Percentiles rank a stretch among this genome's conserved stretches.
These are phyloP conservation scores for Peltaster fructicola DNA, from an alignment of 2,329 filamentous ascomycete species.

Conservation along the genomic window DNA sequence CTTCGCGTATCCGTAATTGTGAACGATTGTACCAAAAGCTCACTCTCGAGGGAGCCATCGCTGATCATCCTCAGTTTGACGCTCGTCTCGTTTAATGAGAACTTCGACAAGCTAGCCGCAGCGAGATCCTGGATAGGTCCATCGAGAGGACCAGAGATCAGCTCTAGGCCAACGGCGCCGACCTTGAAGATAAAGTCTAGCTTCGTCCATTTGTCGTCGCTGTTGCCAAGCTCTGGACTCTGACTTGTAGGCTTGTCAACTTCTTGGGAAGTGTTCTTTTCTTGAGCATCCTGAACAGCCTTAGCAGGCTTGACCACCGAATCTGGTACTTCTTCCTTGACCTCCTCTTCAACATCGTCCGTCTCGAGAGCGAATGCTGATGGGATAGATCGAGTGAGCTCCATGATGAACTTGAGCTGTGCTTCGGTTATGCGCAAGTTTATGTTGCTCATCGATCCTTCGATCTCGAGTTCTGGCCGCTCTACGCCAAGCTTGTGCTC, in stretches of 20 bases:
- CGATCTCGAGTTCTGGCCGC: slow-evolving; percentile 78
- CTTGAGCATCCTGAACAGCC: slow-evolving; percentile 30
- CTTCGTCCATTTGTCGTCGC: slow-evolving; percentile 69
- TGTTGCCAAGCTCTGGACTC: slow-evolving; percentile 49
- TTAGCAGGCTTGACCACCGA: slow-evolving; percentile 34
- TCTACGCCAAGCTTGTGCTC: slow-evolving; percentile 65
- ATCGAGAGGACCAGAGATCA: slow-evolving; percentile 59
- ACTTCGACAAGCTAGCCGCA: slow-evolving; percentile 71
- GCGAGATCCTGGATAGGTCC: slow-evolving; percentile 64
- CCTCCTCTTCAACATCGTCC: slow-evolving; percentile 49
- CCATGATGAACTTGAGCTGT: slow-evolving; percentile 76
- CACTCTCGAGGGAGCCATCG: slow-evolving; percentile 78
- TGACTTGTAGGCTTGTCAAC: slow-evolving; percentile 16
- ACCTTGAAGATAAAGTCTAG: slow-evolving; percentile 84
- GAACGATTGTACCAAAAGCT: slow-evolving; percentile 84
- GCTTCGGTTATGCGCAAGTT: slow-evolving; percentile 80
- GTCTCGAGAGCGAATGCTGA: slow-evolving; percentile 64
- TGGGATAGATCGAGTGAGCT: slow-evolving; percentile 74
- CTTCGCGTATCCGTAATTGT: slow-evolving; percentile 86
- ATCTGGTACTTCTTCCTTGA: slow-evolving; percentile 52
- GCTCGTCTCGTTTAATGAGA: slow-evolving; percentile 82
- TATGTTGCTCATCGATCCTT: slow-evolving; percentile 82
- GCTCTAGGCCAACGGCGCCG: slow-evolving; percentile 70
- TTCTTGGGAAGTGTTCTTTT: slow-evolving; percentile 9
- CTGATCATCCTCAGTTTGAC: slow-evolving; percentile 87